These are phyloP conservation scores for Penstemon eatonii DNA, from an alignment of 257 asterid species.

Conservation along the genomic window DNA sequence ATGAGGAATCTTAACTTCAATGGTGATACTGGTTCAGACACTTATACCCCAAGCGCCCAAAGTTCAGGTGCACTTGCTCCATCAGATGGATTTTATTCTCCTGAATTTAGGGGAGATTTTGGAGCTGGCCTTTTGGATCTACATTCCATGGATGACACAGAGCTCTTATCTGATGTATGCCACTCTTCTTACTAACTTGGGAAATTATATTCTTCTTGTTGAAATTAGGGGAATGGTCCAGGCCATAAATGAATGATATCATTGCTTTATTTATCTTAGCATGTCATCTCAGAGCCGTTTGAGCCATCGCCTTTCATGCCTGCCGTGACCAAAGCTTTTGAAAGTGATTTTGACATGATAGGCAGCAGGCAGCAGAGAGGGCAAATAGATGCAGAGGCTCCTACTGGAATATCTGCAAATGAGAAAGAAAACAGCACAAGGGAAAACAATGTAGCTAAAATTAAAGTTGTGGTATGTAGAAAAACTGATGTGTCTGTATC, in stretches of 20 bases:
- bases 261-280: constrained; percentile 52
- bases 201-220: constrained; percentile 26
- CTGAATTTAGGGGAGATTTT: constrained; percentile 88
- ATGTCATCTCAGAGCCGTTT: constrained; percentile 88
- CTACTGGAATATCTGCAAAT: constrained; percentile 45
- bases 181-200: constrained; percentile 18
- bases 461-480: constrained; percentile 87
- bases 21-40: constrained; percentile 83
- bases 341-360: constrained; percentile 60
- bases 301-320: constrained; percentile 98
- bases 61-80: constrained; percentile 63
- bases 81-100: constrained; percentile 71
- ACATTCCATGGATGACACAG: constrained; percentile 98
- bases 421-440: constrained; percentile 64
- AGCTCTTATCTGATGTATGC: constrained; percentile 92
- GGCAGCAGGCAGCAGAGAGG: constrained; percentile 54
- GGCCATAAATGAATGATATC: constrained; percentile 26
- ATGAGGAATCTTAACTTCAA: constrained; percentile 94
- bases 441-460: constrained; percentile 94
- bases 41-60: constrained; percentile 75
- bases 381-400: constrained; percentile 58
- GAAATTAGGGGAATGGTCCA: constrained; percentile 17
- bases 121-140: constrained; percentile 97
- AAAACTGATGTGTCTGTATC: constrained; percentile 11
- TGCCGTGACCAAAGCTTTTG: constrained; percentile 68